A percentile compares a stretch with the other conserved stretches of the same genome.
These are phyloP conservation scores for Candida dendrica DNA, from an alignment of 805 yeast genomes.

Conservation along the genomic window DNA sequence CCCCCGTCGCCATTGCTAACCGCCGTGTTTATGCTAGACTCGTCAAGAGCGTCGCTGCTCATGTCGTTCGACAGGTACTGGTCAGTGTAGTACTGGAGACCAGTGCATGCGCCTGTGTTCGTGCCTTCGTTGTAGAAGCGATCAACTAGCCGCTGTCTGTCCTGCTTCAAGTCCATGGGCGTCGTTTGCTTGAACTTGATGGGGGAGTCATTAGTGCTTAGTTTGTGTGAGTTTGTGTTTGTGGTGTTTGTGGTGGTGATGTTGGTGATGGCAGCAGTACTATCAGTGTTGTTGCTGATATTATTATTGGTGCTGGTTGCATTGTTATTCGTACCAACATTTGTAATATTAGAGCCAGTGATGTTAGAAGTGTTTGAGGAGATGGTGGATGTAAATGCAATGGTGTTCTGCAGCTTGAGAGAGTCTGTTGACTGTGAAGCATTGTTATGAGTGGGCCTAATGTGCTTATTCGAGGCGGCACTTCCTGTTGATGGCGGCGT, in stretches of 20 bases:
- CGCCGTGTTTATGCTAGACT: background rate
- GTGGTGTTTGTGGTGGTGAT: no score
- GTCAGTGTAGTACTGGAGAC: background rate
- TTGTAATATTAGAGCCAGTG: no score
- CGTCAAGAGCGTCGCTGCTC: background rate
- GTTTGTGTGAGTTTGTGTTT: no score
- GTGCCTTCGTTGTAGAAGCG: background rate
- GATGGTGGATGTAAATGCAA: background rate
- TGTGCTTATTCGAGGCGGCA: background rate
- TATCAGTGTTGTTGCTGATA: no score
- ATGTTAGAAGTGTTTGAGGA: no score
- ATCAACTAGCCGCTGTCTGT: constrained; percentile 2
- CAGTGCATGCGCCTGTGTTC: no score
- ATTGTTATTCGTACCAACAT: no score
- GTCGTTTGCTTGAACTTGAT: background rate
- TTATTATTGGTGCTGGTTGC: background rate
- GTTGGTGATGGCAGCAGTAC: background rate
- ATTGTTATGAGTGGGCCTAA: no score
- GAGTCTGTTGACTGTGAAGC: background rate
- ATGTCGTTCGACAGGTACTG: background rate
- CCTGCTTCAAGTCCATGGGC: background rate
- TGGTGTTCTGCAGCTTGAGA: background rate
- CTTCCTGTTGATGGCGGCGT: background rate
- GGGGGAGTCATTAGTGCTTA: background rate
- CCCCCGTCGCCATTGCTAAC: background rate